phyloP scores from a whole-genome alignment of 441 rosid genomes.

The Jatropha podagrica region DNA sequence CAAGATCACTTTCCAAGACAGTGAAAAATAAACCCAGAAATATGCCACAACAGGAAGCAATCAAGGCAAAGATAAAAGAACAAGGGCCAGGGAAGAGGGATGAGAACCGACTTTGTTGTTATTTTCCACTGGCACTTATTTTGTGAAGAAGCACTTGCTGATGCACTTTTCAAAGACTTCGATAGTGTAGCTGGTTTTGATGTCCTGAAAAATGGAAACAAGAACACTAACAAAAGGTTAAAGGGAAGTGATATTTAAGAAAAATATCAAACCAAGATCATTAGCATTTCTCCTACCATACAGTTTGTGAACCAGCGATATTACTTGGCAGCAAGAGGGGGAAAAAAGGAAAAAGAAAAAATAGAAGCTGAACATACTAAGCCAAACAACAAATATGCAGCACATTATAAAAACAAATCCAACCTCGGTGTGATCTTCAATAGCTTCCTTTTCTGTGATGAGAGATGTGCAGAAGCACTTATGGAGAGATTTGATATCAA shows the following conservation, averaged over 20 bases:
- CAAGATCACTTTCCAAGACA: conserved; percentile 20
- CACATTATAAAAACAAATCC: conserved; percentile 7
- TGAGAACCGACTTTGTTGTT: conserved; percentile 43
- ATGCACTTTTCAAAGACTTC: conserved; percentile 33
- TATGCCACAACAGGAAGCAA: conserved; percentile 20
- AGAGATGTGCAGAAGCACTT: conserved; percentile 41
- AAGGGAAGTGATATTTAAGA: background rate
- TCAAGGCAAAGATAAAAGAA: background rate
- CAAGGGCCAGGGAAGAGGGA: background rate
- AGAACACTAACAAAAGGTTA: conserved; percentile 6
- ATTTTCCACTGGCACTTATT: conserved; percentile 54
- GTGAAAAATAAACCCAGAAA: conserved; percentile 6
- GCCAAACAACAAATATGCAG: background rate
- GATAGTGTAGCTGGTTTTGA: conserved; percentile 35
- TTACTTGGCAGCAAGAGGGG: background rate
- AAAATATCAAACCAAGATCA: background rate
- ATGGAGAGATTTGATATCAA: conserved; percentile 32
- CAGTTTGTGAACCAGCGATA: background rate
- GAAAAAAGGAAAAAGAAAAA: background rate
- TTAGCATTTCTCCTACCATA: background rate
- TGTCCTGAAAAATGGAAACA: conserved; percentile 44
- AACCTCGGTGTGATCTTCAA: conserved; percentile 32
- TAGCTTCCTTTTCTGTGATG: conserved; percentile 41
- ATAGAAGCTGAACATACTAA: background rate
- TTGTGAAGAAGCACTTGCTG: conserved; percentile 36